phyloP scores from a whole-genome alignment of 352 stramenopile genomes.

The Pseudoperonospora humuli region DNA sequence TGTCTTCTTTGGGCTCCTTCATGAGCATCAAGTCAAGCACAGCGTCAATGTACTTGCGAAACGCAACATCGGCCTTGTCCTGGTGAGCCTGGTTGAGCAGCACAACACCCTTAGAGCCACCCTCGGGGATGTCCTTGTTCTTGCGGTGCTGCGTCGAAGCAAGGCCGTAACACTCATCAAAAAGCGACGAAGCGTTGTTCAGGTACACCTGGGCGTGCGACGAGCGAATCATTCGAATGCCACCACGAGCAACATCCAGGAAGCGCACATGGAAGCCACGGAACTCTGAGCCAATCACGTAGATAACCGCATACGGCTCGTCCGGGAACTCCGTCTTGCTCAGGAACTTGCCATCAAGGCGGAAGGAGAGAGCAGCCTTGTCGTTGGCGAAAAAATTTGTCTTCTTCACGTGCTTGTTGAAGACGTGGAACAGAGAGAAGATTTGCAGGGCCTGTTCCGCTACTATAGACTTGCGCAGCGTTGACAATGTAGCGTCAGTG shows the following conservation, averaged over 20 bases:
- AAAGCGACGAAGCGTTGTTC: conserved; percentile 87
- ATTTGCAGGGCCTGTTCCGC: conserved; percentile 70
- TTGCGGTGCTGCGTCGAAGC: conserved; percentile 97
- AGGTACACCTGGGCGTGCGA: conserved; percentile 87
- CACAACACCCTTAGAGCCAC: conserved; percentile 94
- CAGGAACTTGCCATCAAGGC: conserved; percentile 68
- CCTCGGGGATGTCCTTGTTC: conserved; percentile 99
- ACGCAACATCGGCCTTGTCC: conserved; percentile 80
- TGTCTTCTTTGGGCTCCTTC: conserved; percentile 91
- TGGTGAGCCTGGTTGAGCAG: conserved; percentile 90
- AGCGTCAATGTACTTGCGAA: conserved; percentile 96
- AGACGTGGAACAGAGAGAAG: conserved; percentile 78
- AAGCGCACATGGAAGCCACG: conserved; percentile 97
- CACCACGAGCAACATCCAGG: conserved; percentile 93
- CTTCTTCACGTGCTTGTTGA: conserved; percentile 77
- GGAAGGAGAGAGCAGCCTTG: conserved; percentile 69
- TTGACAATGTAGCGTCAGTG: conserved; percentile 49
- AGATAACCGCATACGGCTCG: conserved; percentile 92
- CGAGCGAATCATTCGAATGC: conserved; percentile 89
- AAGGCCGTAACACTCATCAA: conserved; percentile 95
- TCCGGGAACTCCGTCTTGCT: conserved; percentile 71
- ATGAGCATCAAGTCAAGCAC: conserved; percentile 96
- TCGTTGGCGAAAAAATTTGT: conserved; percentile 83
- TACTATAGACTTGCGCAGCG: conserved; percentile 62
- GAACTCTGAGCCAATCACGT: conserved; percentile 93